phyloP scores from a whole-genome alignment of 2,329 filamentous ascomycete species.

The Drechmeria coniospora region DNA sequence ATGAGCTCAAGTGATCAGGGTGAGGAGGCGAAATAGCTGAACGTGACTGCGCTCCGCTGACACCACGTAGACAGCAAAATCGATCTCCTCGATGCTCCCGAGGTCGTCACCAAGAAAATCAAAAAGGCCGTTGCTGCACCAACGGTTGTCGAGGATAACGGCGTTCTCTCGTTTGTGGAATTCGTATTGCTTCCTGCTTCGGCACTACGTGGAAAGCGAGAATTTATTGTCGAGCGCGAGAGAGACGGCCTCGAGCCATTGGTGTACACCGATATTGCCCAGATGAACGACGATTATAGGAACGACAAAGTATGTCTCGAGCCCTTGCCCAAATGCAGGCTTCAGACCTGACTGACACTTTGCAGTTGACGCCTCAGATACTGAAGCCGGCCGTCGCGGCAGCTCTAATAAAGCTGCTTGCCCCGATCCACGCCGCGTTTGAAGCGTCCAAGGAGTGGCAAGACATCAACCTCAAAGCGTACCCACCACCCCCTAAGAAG shows the following conservation, averaged over 20 bases:
- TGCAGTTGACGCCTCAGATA: conserved; percentile 62
- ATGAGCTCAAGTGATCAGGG: conserved; percentile 68
- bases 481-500: conserved; percentile 60
- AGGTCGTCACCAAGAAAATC: conserved; percentile 66
- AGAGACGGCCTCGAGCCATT: conserved; percentile 55
- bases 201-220: conserved; percentile 41
- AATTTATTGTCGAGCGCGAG: conserved; percentile 53
- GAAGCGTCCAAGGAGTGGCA: conserved; percentile 65
- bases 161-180: conserved; percentile 73
- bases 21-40: conserved; percentile 9
- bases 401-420: conserved; percentile 57
- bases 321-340: too few species aligned
- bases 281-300: conserved; percentile 66
- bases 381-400: conserved; percentile 72
- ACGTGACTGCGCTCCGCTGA: background rate
- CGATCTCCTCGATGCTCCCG: conserved; percentile 70
- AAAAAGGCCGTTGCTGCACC: conserved; percentile 72
- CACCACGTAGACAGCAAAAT: conserved; percentile 59
- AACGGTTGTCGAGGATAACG: conserved; percentile 67
- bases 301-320: conserved; percentile 59
- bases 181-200: conserved; percentile 70
- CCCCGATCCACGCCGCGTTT: conserved; percentile 63
- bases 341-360: too few species aligned
- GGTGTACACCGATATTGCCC: conserved; percentile 60
- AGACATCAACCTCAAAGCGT: conserved; percentile 51